Conservation (phyloP, 2,329 filamentous ascomycete species). For the Phialophora expanda region DNA sequence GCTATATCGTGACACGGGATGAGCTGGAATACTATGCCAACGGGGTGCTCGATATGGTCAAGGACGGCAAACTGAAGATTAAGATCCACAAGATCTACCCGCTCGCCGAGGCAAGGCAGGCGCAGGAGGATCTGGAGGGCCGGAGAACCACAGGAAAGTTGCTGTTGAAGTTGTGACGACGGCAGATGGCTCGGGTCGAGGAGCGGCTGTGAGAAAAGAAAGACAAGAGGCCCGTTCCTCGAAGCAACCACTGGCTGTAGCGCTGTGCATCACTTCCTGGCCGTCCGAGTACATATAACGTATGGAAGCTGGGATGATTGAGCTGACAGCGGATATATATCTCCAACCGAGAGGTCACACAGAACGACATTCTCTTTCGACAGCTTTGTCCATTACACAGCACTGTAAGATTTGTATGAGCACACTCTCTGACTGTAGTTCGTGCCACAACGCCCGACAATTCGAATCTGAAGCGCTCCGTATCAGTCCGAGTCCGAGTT, state of each 20-base stretch:
- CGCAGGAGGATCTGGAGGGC: constrained; percentile 79
- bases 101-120: constrained; percentile 71
- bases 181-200: not conserved
- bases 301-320: not conserved
- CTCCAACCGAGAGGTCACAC: not conserved
- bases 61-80: constrained; percentile 71
- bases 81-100: constrained; percentile 78
- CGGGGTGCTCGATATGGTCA: constrained; percentile 75
- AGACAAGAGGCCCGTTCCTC: not conserved
- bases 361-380: not conserved
- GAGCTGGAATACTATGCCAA: constrained; percentile 72
- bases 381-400: not conserved
- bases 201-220: not conserved
- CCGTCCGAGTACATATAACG: not conserved
- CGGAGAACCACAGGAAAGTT: constrained; percentile 85
- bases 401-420: not conserved
- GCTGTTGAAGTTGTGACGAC: constrained; percentile 66
- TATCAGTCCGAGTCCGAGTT: too few relatives aligned
- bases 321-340: not conserved
- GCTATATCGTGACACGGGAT: constrained; percentile 71
- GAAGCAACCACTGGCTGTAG: not conserved
- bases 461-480: not conserved
- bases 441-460: not conserved
- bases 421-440: not conserved
- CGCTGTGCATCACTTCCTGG: not conserved